These are phyloP conservation scores for Pulveroboletus sp. DNA, from an alignment of 768 basidiomycete species.

Conservation along the genomic window DNA sequence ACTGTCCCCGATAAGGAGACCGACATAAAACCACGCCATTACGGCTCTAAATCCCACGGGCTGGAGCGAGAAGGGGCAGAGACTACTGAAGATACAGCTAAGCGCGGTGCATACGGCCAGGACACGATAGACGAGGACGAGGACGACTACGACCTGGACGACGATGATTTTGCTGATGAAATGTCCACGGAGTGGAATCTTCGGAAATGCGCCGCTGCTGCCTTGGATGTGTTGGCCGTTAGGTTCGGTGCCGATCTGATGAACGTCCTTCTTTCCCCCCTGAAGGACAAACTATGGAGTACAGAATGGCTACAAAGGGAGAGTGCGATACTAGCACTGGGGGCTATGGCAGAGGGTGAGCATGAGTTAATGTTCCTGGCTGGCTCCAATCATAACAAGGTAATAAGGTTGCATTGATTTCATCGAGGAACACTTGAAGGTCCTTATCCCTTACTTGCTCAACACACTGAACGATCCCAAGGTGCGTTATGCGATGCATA, in stretches of 20 bases:
- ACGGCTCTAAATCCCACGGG: slow-evolving; percentile 80
- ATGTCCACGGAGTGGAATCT: slow-evolving; percentile 98
- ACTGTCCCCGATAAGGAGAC: slow-evolving; percentile 87
- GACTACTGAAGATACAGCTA: slow-evolving; percentile 34
- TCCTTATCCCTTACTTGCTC: slow-evolving; percentile 88
- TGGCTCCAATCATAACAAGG: slow-evolving; percentile 6
- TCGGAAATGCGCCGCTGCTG: slow-evolving; percentile 96
- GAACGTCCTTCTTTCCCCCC: slow-evolving; percentile 78
- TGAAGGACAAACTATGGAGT: slow-evolving; percentile 94
- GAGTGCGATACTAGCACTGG: slow-evolving; percentile 91
- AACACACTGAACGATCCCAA: slow-evolving; percentile 87
- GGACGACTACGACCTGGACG: slow-evolving; percentile 81
- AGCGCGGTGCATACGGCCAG: slow-evolving; percentile 67
- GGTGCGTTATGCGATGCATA: slow-evolving; percentile 39
- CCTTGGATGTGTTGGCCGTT: slow-evolving; percentile 93
- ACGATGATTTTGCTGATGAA: slow-evolving; percentile 88
- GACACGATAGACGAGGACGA: slow-evolving; percentile 83
- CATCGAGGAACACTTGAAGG: slow-evolving; percentile 91
- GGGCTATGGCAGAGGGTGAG: slow-evolving; percentile 97
- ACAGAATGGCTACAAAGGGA: slow-evolving; percentile 91
- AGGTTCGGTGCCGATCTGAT: slow-evolving; percentile 87
- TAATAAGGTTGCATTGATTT: slow-evolving; percentile 87
- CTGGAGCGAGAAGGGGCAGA: slow-evolving; percentile 63
- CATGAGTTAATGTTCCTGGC: slow-evolving; percentile 3
- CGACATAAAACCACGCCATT: slow-evolving; percentile 96